Conservation (phyloP, 495 filamentous ascomycete species). For the Poronia punctata region DNA sequence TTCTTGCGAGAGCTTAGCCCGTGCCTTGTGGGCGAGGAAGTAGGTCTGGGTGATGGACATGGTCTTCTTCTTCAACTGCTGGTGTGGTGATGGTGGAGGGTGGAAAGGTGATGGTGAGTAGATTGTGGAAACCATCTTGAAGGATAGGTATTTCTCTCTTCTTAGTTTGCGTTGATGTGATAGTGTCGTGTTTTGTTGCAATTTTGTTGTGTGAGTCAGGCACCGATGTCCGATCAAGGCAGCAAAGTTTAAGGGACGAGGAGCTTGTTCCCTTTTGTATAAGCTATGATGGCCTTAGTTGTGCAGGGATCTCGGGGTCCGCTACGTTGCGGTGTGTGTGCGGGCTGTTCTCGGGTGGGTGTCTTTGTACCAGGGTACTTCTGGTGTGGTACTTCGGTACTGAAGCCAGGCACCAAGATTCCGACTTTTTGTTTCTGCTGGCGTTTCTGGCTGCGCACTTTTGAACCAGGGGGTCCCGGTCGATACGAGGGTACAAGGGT, state of each 20-base stretch:
- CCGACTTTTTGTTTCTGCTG: constrained; percentile 11
- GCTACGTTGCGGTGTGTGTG: constrained; percentile 9
- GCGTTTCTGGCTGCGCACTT: constrained; percentile 9
- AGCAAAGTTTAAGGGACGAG: constrained; percentile 7
- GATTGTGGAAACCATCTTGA: constrained; percentile 26
- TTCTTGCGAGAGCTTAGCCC: constrained; percentile 88
- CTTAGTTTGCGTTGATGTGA: constrained; percentile 11
- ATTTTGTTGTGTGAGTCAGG: constrained; percentile 29
- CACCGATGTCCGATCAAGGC: constrained; percentile 28
- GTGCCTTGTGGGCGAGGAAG: constrained; percentile 92
- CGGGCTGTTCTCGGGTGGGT: constrained; percentile 6
- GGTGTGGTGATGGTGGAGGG: constrained; percentile 23
- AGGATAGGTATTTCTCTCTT: too few relatives aligned
- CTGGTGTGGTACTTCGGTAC: constrained; percentile 5
- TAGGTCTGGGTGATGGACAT: constrained; percentile 98
- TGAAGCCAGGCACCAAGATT: constrained; percentile 9
- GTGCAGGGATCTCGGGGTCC: constrained; percentile 12
- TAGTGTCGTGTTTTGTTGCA: constrained; percentile 19
- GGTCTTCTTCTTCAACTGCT: constrained; percentile 45
- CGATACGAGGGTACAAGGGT: constrained; percentile 3
- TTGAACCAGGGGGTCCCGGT: not conserved
- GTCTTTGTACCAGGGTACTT: constrained; percentile 6
- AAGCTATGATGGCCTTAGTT: constrained; percentile 7
- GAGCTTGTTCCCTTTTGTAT: constrained; percentile 12
- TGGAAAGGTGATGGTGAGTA: constrained; percentile 19